These are phyloP conservation scores for Turnera subulata DNA, from an alignment of 345 rosid species.

Conservation along the genomic window DNA sequence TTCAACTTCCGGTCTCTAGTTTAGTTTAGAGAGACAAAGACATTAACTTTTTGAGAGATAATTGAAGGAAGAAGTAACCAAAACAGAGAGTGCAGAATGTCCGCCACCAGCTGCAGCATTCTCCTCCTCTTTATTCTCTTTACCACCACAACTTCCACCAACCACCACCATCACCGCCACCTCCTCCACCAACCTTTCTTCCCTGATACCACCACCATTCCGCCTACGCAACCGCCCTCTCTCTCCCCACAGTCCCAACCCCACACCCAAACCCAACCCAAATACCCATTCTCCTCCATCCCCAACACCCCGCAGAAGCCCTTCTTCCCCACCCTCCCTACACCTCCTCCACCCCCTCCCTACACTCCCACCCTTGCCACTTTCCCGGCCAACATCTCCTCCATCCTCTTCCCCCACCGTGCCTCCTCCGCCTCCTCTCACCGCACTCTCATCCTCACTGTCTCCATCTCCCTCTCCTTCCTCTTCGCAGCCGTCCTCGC, in stretches of 20 bases:
- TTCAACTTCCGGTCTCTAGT: too few relatives aligned
- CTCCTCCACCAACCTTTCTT: constrained; percentile 27
- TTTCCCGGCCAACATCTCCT: constrained; percentile 90
- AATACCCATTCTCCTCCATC: constrained; percentile 17
- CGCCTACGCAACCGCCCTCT: constrained; percentile 15
- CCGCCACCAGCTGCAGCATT: neutral
- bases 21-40: too few relatives aligned
- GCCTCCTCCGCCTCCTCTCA: constrained; percentile 23
- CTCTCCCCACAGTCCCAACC: neutral
- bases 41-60: too few relatives aligned
- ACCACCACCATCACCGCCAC: constrained; percentile 9
- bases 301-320: constrained; percentile 16
- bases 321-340: constrained; percentile 11
- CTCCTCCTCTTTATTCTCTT: constrained; percentile 2
- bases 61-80: too few relatives aligned
- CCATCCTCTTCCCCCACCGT: constrained; percentile 58
- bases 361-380: constrained; percentile 42
- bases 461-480: constrained; percentile 51
- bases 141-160: neutral
- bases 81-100: too few relatives aligned
- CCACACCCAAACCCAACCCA: constrained; percentile 11
- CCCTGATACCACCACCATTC: constrained; percentile 3
- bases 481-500: constrained; percentile 49
- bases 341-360: constrained; percentile 35
- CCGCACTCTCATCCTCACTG: constrained; percentile 25